Evolutionary conservation across 495 filamentous ascomycete genomes (phyloP).

Genomic region (Penicillium manginii): DNA sequence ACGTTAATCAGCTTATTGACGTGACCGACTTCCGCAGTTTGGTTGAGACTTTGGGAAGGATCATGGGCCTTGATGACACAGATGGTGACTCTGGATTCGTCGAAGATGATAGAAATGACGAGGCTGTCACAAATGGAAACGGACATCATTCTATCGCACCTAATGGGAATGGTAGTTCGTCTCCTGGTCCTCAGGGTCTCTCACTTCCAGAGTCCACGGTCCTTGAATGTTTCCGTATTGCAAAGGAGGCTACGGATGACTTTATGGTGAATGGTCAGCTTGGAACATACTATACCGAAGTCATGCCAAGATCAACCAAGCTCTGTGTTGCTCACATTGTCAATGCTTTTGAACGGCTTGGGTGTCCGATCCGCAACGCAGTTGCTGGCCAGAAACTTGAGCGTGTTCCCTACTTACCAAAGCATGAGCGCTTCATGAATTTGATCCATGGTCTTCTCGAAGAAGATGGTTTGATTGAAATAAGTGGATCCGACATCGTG

Average conservation of each 20-base stretch:
- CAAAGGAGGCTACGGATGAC: conserved; percentile 6
- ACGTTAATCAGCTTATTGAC: conserved; percentile 32
- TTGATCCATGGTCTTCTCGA: conserved; percentile 47
- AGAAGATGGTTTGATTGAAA: conserved; percentile 44
- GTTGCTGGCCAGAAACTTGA: conserved; percentile 34
- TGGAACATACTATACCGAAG: background rate
- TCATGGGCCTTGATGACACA: background rate
- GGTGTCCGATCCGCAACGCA: conserved; percentile 36
- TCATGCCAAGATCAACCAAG: conserved; percentile 1
- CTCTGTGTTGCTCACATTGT: conserved; percentile 43
- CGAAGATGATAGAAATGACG: background rate
- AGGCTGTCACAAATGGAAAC: background rate
- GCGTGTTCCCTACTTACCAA: conserved; percentile 34
- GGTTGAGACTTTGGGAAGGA: background rate
- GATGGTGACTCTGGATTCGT: background rate
- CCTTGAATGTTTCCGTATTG: background rate
- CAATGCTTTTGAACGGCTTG: conserved; percentile 50
- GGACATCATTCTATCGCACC: background rate
- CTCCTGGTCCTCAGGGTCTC: background rate
- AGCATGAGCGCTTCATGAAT: conserved; percentile 38
- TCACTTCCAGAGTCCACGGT: background rate
- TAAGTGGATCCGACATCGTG: conserved; percentile 26
- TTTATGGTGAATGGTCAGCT: background rate
- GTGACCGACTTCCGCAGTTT: conserved; percentile 16
- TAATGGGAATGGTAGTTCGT: background rate